Conservation (phyloP, 495 filamentous ascomycete species). For the Stereocaulon alpinum region DNA sequence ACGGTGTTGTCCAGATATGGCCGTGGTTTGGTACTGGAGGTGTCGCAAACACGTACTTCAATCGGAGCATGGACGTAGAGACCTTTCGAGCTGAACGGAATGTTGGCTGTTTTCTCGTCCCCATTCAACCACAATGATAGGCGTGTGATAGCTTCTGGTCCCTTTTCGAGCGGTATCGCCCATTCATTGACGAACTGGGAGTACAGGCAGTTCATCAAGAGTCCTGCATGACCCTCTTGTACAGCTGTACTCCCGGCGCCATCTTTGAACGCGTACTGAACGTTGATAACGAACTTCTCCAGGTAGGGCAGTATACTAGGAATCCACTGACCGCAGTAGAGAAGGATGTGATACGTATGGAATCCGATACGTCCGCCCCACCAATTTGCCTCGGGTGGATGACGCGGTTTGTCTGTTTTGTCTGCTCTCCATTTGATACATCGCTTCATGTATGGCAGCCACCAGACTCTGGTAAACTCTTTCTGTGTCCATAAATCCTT, state of each 20-base stretch:
- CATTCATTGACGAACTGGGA: slow-evolving; percentile 97
- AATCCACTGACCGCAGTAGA: slow-evolving; percentile 66
- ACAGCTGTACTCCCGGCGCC: slow-evolving; percentile 58
- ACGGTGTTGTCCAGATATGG: slow-evolving; percentile 71
- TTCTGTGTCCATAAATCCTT: slow-evolving; percentile 65
- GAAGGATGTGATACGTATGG: slow-evolving; percentile 77
- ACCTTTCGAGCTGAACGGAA: slow-evolving; percentile 69
- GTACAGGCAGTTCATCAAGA: slow-evolving; percentile 94
- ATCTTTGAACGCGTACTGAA: slow-evolving; percentile 84
- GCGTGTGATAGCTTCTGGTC: slow-evolving; percentile 77
- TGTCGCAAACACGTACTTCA: slow-evolving; percentile 81
- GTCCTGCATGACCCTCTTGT: slow-evolving; percentile 65
- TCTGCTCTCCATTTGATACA: slow-evolving; percentile 82
- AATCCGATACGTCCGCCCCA: slow-evolving; percentile 76
- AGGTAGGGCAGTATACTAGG: slow-evolving; percentile 74
- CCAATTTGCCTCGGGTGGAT: slow-evolving; percentile 47
- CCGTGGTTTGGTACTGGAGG: slow-evolving; percentile 46
- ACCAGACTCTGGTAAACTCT: slow-evolving; percentile 93
- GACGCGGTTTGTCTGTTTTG: slow-evolving; percentile 49
- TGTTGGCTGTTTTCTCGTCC: slow-evolving; percentile 43
- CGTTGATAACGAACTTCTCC: slow-evolving; percentile 89
- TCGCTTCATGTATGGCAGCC: slow-evolving; percentile 82
- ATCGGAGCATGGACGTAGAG: slow-evolving; percentile 88
- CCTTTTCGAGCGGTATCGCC: slow-evolving; percentile 81
- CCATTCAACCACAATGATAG: slow-evolving; percentile 77